phyloP scores from a whole-genome alignment of 306 rosid species.

The Gynostemma pentaphyllum region DNA sequence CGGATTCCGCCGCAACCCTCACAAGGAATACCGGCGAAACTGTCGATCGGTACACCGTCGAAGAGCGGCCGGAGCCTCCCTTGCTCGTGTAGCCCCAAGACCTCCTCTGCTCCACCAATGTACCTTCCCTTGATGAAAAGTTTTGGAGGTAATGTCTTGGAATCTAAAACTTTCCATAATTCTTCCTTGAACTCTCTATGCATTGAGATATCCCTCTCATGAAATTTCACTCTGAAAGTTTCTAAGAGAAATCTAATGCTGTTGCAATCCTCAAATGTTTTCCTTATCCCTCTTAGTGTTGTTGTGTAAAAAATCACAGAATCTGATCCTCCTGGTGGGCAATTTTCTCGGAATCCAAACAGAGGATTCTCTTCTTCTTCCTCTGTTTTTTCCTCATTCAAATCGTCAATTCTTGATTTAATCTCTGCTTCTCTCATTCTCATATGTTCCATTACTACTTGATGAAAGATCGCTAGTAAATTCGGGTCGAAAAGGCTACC shows the following conservation, averaged over 20 bases:
- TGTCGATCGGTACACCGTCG: slow-evolving; percentile 39
- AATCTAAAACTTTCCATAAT: slow-evolving; percentile 38
- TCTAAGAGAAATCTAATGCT: slow-evolving; percentile 60
- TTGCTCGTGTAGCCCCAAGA: slow-evolving; percentile 56
- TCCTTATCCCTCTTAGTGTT: slow-evolving; percentile 56
- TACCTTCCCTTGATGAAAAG: slow-evolving; percentile 65
- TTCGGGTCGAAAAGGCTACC: slow-evolving; percentile 73
- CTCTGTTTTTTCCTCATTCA: background rate
- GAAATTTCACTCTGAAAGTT: slow-evolving; percentile 51
- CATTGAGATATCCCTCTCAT: slow-evolving; percentile 77
- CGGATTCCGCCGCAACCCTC: slow-evolving; percentile 67
- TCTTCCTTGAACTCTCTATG: slow-evolving; percentile 66
- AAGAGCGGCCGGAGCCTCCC: slow-evolving; percentile 50
- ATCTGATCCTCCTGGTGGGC: slow-evolving; percentile 60
- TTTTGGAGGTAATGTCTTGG: slow-evolving; percentile 56
- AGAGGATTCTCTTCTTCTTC: slow-evolving; percentile 23
- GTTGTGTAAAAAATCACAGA: slow-evolving; percentile 75
- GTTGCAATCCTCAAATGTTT: slow-evolving; percentile 75
- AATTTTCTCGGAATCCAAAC: slow-evolving; percentile 36
- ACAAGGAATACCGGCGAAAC: slow-evolving; percentile 32
- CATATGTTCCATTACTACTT: slow-evolving; percentile 40
- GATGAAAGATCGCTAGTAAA: slow-evolving; percentile 50
- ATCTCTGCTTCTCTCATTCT: slow-evolving; percentile 35
- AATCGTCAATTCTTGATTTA: slow-evolving; percentile 9
- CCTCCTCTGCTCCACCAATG: slow-evolving; percentile 78